A percentile compares a stretch with the other conserved stretches of the same genome.
Conservation (phyloP, 305 asterid genomes). For the Salvia sclarea region DNA sequence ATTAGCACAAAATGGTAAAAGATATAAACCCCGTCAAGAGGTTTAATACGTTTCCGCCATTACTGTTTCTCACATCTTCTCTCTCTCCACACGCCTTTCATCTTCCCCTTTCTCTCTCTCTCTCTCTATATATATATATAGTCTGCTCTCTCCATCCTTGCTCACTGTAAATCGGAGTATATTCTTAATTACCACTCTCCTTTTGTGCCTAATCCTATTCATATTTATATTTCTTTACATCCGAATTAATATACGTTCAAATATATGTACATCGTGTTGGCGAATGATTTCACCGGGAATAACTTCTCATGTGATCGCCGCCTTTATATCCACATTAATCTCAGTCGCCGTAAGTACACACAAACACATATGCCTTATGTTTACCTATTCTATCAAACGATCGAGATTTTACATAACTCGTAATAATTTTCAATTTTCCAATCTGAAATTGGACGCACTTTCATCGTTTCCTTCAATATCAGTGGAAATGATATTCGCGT, state of each 20-base stretch:
- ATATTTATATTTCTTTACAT: background rate
- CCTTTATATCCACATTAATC: conserved; percentile 1
- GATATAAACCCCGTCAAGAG: conserved; percentile 28
- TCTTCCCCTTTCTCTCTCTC: too few relatives aligned
- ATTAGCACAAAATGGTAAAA: background rate
- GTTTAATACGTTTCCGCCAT: conserved; percentile 21
- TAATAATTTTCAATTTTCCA: background rate
- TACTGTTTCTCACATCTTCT: background rate
- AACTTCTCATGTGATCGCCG: conserved; percentile 27
- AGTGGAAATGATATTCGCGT: background rate
- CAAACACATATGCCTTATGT: background rate
- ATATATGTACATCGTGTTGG: background rate
- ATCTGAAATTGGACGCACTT: background rate
- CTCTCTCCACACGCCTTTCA: too few relatives aligned
- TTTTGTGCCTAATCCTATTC: background rate
- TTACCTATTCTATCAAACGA: conserved; percentile 11
- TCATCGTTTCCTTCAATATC: background rate
- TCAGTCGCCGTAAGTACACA: conserved; percentile 26
- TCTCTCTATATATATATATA: too few relatives aligned
- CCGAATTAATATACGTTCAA: too few relatives aligned
- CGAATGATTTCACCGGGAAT: background rate
- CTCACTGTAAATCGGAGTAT: background rate
- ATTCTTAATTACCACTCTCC: background rate
- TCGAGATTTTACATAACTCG: background rate
- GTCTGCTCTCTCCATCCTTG: background rate